phyloP scores from a whole-genome alignment of 768 basidiomycete genomes.

The Pisolithus albus region DNA sequence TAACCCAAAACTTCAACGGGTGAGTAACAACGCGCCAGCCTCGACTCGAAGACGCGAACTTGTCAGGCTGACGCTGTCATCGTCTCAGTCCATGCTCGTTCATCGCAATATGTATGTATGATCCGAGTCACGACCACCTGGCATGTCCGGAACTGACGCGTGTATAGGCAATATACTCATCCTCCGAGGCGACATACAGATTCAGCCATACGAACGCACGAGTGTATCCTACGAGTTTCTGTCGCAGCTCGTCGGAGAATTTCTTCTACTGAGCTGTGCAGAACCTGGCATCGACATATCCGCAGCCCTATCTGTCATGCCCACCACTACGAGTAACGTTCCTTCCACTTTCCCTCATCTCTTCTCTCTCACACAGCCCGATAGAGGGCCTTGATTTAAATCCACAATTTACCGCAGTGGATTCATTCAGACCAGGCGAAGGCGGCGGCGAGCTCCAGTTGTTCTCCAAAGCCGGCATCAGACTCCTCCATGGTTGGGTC shows the following conservation, averaged over 20 bases:
- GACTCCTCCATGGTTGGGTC: conserved; percentile 83
- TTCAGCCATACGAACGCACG: conserved; percentile 57
- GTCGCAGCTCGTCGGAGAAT: conserved; percentile 76
- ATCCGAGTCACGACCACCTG: neutral
- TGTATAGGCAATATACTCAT: conserved; percentile 78
- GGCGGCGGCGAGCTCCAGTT: conserved; percentile 75
- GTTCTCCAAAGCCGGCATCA: conserved; percentile 75
- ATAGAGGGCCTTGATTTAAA: conserved; percentile 87
- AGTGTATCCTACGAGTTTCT: conserved; percentile 82
- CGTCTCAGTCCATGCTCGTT: conserved; percentile 75
- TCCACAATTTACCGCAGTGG: conserved; percentile 67
- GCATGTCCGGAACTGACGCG: neutral
- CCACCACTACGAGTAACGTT: conserved; percentile 64
- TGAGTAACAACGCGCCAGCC: conserved; percentile 29
- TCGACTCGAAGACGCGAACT: neutral
- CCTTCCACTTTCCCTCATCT: neutral
- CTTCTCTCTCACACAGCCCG: neutral
- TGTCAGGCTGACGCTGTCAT: neutral
- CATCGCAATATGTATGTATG: conserved; percentile 71
- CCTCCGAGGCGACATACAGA: conserved; percentile 71
- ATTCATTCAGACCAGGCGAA: conserved; percentile 58
- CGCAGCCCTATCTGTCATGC: conserved; percentile 31
- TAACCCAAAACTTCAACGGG: conserved; percentile 85
- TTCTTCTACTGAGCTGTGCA: conserved; percentile 55
- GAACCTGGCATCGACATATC: conserved; percentile 36